Evolutionary conservation across 192 early-diverging fungal species (phyloP).

Genomic region (Helicostylum pulchrum): DNA sequence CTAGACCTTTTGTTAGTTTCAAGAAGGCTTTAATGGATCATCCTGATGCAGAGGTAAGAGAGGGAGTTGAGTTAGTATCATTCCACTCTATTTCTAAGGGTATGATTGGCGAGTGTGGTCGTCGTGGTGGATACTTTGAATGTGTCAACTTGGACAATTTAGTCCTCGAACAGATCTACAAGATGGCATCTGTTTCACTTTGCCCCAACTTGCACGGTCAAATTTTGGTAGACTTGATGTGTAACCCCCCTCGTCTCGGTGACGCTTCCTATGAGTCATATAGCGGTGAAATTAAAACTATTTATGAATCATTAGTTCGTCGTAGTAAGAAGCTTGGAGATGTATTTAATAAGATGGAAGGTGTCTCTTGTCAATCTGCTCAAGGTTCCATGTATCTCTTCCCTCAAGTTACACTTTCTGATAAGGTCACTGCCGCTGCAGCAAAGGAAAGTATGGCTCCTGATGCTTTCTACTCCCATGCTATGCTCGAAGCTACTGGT

Average conservation of each 20-base stretch:
- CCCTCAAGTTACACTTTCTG: constrained; percentile 76
- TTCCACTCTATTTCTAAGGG: constrained; percentile 98
- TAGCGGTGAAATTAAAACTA: constrained; percentile 63
- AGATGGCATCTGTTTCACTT: constrained; percentile 86
- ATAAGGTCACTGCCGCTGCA: constrained; percentile 73
- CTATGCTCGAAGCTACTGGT: constrained; percentile 88
- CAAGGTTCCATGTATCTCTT: constrained; percentile 96
- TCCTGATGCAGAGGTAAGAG: constrained; percentile 12
- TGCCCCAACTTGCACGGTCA: constrained; percentile 96
- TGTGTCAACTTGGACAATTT: constrained; percentile 70
- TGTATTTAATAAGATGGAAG: constrained; percentile 80
- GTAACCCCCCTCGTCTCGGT: constrained; percentile 79
- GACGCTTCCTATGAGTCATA: constrained; percentile 77
- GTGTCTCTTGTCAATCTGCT: constrained; percentile 80
- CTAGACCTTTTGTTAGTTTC: constrained; percentile 91
- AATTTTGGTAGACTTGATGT: constrained; percentile 90
- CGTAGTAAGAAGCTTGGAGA: constrained; percentile 67
- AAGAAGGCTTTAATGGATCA: constrained; percentile 82
- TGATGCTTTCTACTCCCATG: constrained; percentile 90
- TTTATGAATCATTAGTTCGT: constrained; percentile 76
- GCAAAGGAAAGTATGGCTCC: constrained; percentile 60
- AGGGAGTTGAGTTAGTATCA: constrained; percentile 82
- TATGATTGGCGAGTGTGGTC: constrained; percentile 96
- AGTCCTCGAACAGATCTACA: constrained; percentile 84
- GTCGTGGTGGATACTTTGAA: constrained; percentile 97